Evolutionary conservation across 2,329 filamentous ascomycete species (phyloP), one percentile per base, ranked within the genome.

Genomic region (Colletotrichum sp.): DNA sequence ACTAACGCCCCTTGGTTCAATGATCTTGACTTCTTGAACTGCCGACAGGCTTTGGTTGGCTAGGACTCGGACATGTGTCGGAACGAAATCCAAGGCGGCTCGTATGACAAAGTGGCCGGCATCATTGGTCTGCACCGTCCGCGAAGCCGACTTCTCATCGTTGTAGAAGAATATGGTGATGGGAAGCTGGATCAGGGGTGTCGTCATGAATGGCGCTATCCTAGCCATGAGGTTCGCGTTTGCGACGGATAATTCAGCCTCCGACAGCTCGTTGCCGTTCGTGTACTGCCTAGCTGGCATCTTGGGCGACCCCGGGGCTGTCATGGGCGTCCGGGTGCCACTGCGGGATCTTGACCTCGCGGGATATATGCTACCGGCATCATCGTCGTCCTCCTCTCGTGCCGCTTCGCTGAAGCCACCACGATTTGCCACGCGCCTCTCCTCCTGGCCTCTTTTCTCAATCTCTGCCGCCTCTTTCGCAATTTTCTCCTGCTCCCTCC

Each of bases 161-260:
- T 99, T 97, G 86, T 98, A 99, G 84, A 99, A 99, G 87, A 99
- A 98, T 1, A 98, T 89, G 0, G 96, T 98, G 69, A 99, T 93
- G 1, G 96, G 93, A 24, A 93, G 90, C 67, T 94, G 91, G 1
- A 93, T 92, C 72, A 96, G 87, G 0, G 97, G 95, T 55, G 93
- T 96, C 1, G 95, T 95, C 86, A 99, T 91, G 83, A 99, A 99
- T 0, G 97, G 97, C 16, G 93, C 93, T 59, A 99, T 89, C 69
- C 97, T 91, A 68, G 95, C 93, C 93, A 98, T 95, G 60, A 99
- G 89, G 81, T 98, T 95, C 12, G 93, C 90, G 83, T 99, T 98
- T 2, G 96, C 96, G 26, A 93, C 88, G 0, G 92, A 88, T 13
- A 98, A 87, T 82, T 99, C 95, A 12, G 93, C 91, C 26, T 95